Evolutionary conservation across 108 stramenopile genomes (phyloP), one percentile per base, ranked within the genome.

Genomic region (Nitzschia palea): DNA sequence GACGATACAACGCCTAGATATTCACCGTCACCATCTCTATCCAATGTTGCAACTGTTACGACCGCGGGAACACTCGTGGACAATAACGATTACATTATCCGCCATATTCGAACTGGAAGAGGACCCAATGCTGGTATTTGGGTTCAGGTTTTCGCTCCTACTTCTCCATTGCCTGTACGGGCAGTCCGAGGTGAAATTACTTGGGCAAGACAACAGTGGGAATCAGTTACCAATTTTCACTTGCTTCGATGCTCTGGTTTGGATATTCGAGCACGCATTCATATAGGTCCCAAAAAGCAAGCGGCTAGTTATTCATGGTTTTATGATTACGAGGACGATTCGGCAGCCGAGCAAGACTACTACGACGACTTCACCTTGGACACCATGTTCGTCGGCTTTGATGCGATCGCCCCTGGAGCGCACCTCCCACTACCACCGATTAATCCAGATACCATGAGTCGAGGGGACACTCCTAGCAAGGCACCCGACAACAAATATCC

Each of bases 21-120:
- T 40, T 40, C 35, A 4, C 10, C 23, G 30, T 44, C 30, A 40
- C 20, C 50, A 14, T 36, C 65, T 8, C 17, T 58, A 1, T 8
- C n/a, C 12, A 26, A 14, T 25, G 26, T 12, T 42, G 9, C 58
- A 22, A 17, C 58, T 0, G 31, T 34, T 2, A 14, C 51, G 42
- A 72, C 31, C 12, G 33, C 26, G 44, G 34, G 47, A 30, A 45
- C 45, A 29, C 43, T 25, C 9, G 32, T 56, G 34, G 67, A 70
- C 12, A 61, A 80, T 20, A 85, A 88, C 51, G 60, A 86, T 8
- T 91, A 76, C 37, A 50, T 78, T 31, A 44, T 71, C 31, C 84
- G 82, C 48, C 73, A 86, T 51, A 85, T 91, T 45, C 81, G 87
- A 37, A 91, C 90, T 4, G 90, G 90, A 31, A 77, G 82, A 62